Percentiles rank a stretch among this genome's conserved stretches.
Conservation (phyloP, 2,329 filamentous ascomycete species). For the Fusarium algeriense region DNA sequence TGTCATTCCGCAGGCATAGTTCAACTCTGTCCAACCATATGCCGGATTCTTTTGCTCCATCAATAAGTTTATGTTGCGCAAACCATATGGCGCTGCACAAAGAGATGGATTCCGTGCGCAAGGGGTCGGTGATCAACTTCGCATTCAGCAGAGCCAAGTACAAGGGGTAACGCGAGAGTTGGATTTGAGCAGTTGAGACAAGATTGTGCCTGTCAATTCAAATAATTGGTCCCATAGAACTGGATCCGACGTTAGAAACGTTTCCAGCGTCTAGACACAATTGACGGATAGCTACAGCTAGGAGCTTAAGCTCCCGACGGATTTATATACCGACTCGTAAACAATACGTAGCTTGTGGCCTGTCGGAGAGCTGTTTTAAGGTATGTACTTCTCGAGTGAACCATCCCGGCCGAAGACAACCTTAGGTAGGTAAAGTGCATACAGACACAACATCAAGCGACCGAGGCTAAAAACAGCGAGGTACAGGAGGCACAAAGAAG, state of each 20-base stretch:
- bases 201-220: background rate
- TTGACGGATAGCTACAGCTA: slow-evolving; percentile 24
- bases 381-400: background rate
- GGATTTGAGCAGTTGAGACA: background rate
- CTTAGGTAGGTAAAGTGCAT: background rate
- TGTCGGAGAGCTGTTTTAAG: slow-evolving; percentile 19
- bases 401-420: background rate
- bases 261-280: background rate
- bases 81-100: slow-evolving; percentile 14
- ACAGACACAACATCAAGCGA: background rate
- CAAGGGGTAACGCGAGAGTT: slow-evolving; percentile 9
- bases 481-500: slow-evolving; percentile 2
- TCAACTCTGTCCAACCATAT: slow-evolving; percentile 4
- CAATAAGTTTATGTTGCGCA: background rate
- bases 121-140: background rate
- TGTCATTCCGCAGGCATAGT: slow-evolving; percentile 1
- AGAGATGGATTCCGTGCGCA: background rate
- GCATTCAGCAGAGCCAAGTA: background rate
- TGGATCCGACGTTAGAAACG: slow-evolving; percentile 10
- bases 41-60: background rate
- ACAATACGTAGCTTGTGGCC: background rate
- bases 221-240: slow-evolving; percentile 31
- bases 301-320: slow-evolving; percentile 2
- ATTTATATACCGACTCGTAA: background rate
- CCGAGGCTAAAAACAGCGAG: slow-evolving; percentile 3